Conservation (phyloP, 2,329 filamentous ascomycete species). For the Neofusicoccum sp. region DNA sequence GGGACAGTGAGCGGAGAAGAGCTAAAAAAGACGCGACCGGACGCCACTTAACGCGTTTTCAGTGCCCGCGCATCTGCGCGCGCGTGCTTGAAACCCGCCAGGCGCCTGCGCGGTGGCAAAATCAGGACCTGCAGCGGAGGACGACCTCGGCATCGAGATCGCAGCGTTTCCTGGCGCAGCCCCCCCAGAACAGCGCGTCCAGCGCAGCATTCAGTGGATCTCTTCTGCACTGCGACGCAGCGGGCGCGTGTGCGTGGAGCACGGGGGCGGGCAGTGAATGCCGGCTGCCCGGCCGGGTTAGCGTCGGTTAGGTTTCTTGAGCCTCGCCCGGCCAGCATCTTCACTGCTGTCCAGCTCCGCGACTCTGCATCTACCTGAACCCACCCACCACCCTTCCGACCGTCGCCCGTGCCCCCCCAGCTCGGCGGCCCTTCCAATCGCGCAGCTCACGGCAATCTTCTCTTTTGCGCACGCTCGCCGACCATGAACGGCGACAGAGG, state of each 20-base stretch:
- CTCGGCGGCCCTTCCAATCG: slow-evolving; percentile 13
- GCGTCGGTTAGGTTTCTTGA: slow-evolving; percentile 16
- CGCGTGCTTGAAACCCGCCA: background rate
- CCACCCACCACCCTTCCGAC: background rate
- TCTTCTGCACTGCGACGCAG: background rate
- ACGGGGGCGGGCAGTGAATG: slow-evolving; percentile 6
- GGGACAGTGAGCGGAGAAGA: background rate
- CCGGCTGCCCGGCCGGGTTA: slow-evolving; percentile 5
- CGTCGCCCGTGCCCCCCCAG: slow-evolving; percentile 7
- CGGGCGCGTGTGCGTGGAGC: background rate
- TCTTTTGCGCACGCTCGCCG: slow-evolving; percentile 9
- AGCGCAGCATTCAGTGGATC: no score
- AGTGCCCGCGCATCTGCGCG: slow-evolving; percentile 12
- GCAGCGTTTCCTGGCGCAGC: no score
- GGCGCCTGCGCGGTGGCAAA: background rate
- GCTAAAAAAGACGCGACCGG: slow-evolving; percentile 11
- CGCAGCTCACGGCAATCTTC: background rate
- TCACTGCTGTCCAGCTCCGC: slow-evolving; percentile 17
- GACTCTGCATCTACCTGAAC: slow-evolving; percentile 3
- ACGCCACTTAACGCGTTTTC: slow-evolving; percentile 20
- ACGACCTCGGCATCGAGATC: no score
- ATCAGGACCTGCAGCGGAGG: background rate
- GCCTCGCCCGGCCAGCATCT: slow-evolving; percentile 13
- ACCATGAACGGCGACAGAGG: slow-evolving; percentile 22
- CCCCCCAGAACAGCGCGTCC: no score